These are phyloP conservation scores for Rhynchospora breviuscula DNA, from an alignment of 176 grass and related monocot genomes.

Conservation along the genomic window DNA sequence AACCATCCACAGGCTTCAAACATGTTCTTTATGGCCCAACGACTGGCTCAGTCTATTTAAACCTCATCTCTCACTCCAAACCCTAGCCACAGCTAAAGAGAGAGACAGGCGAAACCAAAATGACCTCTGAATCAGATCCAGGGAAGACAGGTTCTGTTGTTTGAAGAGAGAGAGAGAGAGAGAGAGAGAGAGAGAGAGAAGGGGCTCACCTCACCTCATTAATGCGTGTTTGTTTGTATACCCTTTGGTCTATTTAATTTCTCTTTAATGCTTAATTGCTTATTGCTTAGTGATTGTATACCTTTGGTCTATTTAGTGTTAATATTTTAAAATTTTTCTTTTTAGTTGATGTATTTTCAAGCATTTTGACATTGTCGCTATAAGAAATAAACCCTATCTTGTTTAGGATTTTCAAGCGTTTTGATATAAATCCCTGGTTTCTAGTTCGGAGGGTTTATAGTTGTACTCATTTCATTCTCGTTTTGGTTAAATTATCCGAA, in stretches of 20 bases:
- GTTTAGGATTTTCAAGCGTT: background rate
- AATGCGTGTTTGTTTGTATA: too few species aligned
- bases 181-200: background rate
- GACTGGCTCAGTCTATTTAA: too few species aligned
- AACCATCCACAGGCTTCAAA: too few species aligned
- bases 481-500: slow-evolving; percentile 17
- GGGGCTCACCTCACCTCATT: background rate
- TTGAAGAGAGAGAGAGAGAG: slow-evolving; percentile 9
- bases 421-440: background rate
- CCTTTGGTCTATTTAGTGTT: background rate
- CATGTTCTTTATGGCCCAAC: too few species aligned
- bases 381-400: background rate
- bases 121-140: too few species aligned
- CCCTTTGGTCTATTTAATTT: slow-evolving; percentile 16
- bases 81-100: too few species aligned
- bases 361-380: background rate
- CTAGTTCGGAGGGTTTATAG: background rate
- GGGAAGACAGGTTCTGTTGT: slow-evolving; percentile 17
- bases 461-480: background rate
- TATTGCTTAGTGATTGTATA: background rate
- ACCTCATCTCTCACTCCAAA: too few species aligned
- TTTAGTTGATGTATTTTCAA: background rate
- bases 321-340: background rate
- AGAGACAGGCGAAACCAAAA: too few species aligned
- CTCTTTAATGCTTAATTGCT: background rate